These are phyloP conservation scores for Dactylellina parvicollis DNA, from an alignment of 2,329 filamentous ascomycete species.

Conservation along the genomic window DNA sequence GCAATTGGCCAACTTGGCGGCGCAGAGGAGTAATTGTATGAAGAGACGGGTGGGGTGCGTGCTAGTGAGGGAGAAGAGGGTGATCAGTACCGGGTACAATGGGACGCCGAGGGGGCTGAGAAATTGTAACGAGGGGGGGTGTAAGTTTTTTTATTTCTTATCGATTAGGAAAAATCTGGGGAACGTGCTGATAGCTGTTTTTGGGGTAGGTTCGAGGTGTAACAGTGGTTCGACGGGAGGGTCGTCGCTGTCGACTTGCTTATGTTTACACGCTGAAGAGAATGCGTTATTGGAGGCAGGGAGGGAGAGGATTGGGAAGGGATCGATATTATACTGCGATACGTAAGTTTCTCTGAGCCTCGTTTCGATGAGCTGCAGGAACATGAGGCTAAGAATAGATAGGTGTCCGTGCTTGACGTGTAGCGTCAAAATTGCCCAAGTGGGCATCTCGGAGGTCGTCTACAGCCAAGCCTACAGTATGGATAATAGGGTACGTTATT, in stretches of 20 bases:
- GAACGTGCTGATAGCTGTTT: slow-evolving; percentile 38
- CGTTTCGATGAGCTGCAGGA: background rate
- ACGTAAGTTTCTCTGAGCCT: slow-evolving; percentile 65
- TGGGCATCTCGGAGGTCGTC: slow-evolving; percentile 94
- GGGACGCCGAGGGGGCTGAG: slow-evolving; percentile 88
- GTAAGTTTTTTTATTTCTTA: slow-evolving; percentile 62
- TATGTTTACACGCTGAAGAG: slow-evolving; percentile 98
- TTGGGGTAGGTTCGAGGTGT: slow-evolving; percentile 71
- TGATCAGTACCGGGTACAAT: slow-evolving; percentile 96
- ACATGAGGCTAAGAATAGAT: slow-evolving; percentile 22
- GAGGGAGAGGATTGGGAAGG: slow-evolving; percentile 84
- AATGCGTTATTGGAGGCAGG: slow-evolving; percentile 96
- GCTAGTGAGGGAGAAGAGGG: slow-evolving; percentile 82
- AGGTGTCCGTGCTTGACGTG: slow-evolving; percentile 94
- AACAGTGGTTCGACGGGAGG: slow-evolving; percentile 79
- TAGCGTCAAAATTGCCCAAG: slow-evolving; percentile 97
- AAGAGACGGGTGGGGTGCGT: slow-evolving; percentile 95
- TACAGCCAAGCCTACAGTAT: slow-evolving; percentile 95
- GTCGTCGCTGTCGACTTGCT: slow-evolving; percentile 80
- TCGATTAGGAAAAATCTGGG: background rate
- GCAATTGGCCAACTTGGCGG: slow-evolving; percentile 90
- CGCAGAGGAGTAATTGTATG: slow-evolving; percentile 96
- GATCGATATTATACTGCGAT: slow-evolving; percentile 88
- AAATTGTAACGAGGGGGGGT: slow-evolving; percentile 94
- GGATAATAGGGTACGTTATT: slow-evolving; percentile 72